These are phyloP conservation scores for Diaporthe caulivora DNA, from an alignment of 2,329 filamentous ascomycete genomes.

Conservation along the genomic window DNA sequence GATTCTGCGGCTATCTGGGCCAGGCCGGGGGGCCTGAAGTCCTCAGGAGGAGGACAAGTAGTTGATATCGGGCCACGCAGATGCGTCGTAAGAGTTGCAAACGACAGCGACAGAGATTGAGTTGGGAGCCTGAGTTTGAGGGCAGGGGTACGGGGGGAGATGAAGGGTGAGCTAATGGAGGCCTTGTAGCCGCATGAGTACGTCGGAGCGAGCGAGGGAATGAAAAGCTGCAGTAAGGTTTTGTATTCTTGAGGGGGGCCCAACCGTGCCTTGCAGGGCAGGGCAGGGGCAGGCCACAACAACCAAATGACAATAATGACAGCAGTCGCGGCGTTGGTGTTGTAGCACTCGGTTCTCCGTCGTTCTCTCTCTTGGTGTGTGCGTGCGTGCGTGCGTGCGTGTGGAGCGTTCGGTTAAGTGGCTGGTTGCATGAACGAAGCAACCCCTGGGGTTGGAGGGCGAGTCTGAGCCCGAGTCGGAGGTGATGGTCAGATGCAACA, in stretches of 20 bases:
- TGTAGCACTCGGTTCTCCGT: conserved; percentile 19
- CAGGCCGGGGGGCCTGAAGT: conserved; percentile 26
- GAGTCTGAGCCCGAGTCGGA: conserved; percentile 31
- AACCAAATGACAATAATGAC: neutral
- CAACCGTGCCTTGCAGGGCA: conserved; percentile 44
- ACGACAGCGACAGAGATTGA: conserved; percentile 20
- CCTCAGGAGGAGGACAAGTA: conserved; percentile 12
- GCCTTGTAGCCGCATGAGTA: conserved; percentile 39
- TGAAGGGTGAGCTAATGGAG: conserved; percentile 37
- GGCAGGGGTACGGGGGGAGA: conserved; percentile 27
- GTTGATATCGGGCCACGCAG: conserved; percentile 25
- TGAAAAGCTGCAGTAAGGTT: conserved; percentile 32
- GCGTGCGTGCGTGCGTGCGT: neutral
- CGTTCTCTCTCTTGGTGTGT: too few relatives aligned
- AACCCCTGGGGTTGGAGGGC: conserved; percentile 42
- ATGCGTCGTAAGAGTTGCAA: neutral
- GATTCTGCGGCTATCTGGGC: conserved; percentile 33
- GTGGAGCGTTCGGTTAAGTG: conserved; percentile 25
- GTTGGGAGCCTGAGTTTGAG: conserved; percentile 22
- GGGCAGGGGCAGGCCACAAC: conserved; percentile 35
- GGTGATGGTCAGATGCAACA: conserved; percentile 8
- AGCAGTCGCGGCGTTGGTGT: neutral
- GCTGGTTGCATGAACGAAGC: conserved; percentile 51
- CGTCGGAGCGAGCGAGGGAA: conserved; percentile 23
- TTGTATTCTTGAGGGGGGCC: conserved; percentile 50